phyloP scores from a whole-genome alignment of 768 basidiomycete species.

The Boletus subparvulus region DNA sequence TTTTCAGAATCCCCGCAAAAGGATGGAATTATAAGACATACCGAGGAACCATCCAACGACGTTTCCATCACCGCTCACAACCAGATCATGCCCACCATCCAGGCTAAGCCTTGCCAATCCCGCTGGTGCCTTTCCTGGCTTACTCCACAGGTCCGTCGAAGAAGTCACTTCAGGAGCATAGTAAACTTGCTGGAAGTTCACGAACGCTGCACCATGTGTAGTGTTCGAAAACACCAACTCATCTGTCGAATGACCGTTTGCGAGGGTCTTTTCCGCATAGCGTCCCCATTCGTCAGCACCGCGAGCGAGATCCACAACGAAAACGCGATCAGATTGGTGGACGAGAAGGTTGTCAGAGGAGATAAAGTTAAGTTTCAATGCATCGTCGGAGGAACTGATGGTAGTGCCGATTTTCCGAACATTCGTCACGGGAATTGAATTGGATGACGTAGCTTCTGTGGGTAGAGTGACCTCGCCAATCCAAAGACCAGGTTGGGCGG shows the following conservation, averaged over 20 bases:
- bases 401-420: slow-evolving; percentile 52
- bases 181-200: slow-evolving; percentile 71
- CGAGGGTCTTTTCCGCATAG: slow-evolving; percentile 48
- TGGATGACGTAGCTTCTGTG: slow-evolving; percentile 16
- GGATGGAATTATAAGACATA: slow-evolving; percentile 27
- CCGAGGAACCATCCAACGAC: slow-evolving; percentile 75
- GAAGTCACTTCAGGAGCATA: slow-evolving; percentile 46
- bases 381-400: slow-evolving; percentile 40
- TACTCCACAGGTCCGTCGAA: slow-evolving; percentile 59
- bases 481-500: slow-evolving; percentile 62
- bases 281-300: slow-evolving; percentile 48
- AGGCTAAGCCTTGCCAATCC: slow-evolving; percentile 62
- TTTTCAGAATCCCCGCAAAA: neutral
- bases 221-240: slow-evolving; percentile 51
- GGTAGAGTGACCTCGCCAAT: slow-evolving; percentile 59
- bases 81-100: slow-evolving; percentile 72
- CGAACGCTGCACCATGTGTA: slow-evolving; percentile 54
- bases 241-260: slow-evolving; percentile 53
- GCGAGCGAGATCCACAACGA: slow-evolving; percentile 49
- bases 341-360: slow-evolving; percentile 58
- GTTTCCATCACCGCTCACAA: slow-evolving; percentile 62
- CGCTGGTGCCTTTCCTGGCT: slow-evolving; percentile 63
- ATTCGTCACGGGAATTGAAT: slow-evolving; percentile 43
- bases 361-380: slow-evolving; percentile 55
- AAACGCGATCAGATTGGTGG: slow-evolving; percentile 51